Conservation (phyloP, 2,329 filamentous ascomycete genomes). For the Diaporthe helianthi region DNA sequence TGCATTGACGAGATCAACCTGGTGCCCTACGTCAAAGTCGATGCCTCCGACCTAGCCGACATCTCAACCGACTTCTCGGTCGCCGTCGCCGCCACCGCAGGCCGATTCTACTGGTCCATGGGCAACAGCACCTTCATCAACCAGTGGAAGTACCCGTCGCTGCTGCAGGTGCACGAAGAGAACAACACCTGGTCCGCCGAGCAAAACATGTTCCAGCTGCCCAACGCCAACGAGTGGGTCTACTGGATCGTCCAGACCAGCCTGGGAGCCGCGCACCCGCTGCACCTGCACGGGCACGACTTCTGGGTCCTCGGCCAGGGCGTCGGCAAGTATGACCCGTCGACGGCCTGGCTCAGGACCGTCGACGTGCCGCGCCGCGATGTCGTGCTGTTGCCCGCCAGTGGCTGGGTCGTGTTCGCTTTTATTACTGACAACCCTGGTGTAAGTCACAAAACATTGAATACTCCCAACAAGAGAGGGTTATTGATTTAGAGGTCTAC, state of each 20-base stretch:
- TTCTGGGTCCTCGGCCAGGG: conserved; percentile 47
- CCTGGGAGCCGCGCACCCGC: conserved; percentile 46
- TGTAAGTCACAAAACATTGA: too few species aligned
- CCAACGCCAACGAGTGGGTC: conserved; percentile 43
- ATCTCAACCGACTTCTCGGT: conserved; percentile 44
- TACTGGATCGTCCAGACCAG: conserved; percentile 44
- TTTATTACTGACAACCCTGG: conserved; percentile 61
- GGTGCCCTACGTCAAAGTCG: conserved; percentile 37
- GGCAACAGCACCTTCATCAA: conserved; percentile 54
- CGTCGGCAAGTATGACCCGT: conserved; percentile 41
- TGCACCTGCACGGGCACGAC: conserved; percentile 54
- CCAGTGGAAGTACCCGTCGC: conserved; percentile 56
- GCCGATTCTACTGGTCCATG: conserved; percentile 56
- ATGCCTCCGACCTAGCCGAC: conserved; percentile 48
- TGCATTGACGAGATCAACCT: conserved; percentile 46
- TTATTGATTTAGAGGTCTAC: too few species aligned
- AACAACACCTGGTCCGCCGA: conserved; percentile 40
- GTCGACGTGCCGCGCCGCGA: conserved; percentile 58
- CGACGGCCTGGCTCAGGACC: conserved; percentile 42
- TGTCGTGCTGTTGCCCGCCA: conserved; percentile 51
- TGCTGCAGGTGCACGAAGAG: conserved; percentile 42
- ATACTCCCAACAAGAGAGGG: too few species aligned
- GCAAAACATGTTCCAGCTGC: conserved; percentile 42
- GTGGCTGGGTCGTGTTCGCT: conserved; percentile 56
- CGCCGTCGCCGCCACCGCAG: conserved; percentile 41